Percentiles rank a stretch among this genome's conserved stretches.
Evolutionary conservation across 768 basidiomycete species (phyloP).

Genomic region (Suillus hirtellus): DNA sequence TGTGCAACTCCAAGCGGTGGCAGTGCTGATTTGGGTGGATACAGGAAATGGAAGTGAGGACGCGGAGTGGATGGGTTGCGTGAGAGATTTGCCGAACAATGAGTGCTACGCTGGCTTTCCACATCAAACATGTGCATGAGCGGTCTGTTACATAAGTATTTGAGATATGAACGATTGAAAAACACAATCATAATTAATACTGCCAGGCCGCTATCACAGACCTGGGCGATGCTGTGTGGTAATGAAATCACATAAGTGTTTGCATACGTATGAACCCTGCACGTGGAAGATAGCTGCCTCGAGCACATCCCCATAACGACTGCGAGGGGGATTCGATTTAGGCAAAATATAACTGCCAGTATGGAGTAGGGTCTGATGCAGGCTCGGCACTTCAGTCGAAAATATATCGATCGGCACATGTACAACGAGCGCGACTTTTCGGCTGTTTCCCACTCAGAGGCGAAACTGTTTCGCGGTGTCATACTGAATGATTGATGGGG

Average conservation of each 20-base stretch:
- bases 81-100: neutral
- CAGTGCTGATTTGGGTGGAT: neutral
- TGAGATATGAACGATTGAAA: neutral
- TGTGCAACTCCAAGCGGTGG: neutral
- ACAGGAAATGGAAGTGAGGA: neutral
- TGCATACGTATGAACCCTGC: neutral
- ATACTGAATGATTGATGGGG: too few species aligned
- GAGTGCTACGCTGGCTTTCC: neutral
- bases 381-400: too few species aligned
- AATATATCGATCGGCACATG: too few species aligned
- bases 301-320: conserved; percentile 1
- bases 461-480: too few species aligned
- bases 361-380: too few species aligned
- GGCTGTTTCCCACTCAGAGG: neutral
- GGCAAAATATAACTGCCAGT: neutral
- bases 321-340: neutral
- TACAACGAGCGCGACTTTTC: neutral
- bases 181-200: neutral
- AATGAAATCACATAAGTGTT: neutral
- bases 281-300: neutral
- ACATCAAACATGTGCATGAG: too few species aligned
- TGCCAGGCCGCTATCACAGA: neutral
- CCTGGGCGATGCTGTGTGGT: neutral
- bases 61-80: neutral
- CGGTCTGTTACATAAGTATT: too few species aligned